These are phyloP conservation scores for Pseudopithomyces maydicus DNA, from an alignment of 2,329 filamentous ascomycete species.

Conservation along the genomic window DNA sequence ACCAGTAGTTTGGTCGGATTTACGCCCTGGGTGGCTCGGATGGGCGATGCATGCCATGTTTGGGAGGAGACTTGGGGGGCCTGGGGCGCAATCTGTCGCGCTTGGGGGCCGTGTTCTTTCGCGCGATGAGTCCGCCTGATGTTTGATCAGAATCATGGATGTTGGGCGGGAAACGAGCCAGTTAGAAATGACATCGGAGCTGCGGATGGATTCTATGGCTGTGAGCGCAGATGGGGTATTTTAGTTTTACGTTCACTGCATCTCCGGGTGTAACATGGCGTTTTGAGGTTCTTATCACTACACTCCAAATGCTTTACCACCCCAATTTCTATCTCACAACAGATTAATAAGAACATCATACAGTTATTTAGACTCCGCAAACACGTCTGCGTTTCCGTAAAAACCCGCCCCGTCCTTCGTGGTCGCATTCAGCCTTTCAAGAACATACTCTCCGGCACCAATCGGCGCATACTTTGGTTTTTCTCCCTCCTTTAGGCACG, in stretches of 20 bases:
- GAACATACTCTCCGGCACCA: slow-evolving; percentile 46
- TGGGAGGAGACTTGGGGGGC: neutral
- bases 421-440: slow-evolving; percentile 43
- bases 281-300: too few species aligned
- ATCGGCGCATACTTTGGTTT: slow-evolving; percentile 42
- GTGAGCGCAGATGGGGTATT: too few species aligned
- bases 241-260: too few species aligned
- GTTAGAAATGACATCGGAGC: neutral
- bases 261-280: too few species aligned
- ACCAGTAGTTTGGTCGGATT: neutral
- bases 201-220: too few species aligned
- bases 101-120: neutral
- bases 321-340: too few species aligned
- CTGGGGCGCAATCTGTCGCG: neutral
- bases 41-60: neutral
- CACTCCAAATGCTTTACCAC: too few species aligned
- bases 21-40: neutral
- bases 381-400: slow-evolving; percentile 23
- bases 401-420: slow-evolving; percentile 38
- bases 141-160: neutral
- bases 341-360: neutral
- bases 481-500: slow-evolving; percentile 41
- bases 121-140: neutral
- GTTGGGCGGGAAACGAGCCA: too few species aligned
- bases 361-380: neutral